Base-by-base conservation (phyloP, 129 eudicot species). In the Rutidosis leptorrhynchoides region DNA sequence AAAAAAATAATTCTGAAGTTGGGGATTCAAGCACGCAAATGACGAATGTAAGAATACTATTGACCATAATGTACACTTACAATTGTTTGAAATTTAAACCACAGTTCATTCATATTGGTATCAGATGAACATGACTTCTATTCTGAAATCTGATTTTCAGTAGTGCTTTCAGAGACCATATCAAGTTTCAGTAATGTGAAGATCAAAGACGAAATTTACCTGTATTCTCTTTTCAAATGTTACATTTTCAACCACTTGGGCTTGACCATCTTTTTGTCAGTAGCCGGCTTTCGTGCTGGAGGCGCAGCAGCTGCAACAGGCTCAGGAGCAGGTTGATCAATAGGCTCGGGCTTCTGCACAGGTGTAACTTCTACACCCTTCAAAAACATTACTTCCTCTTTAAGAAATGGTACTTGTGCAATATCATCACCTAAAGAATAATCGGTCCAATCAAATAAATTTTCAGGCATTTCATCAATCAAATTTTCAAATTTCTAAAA, bases 241-340 rank as follows among this genome's bases (percentile, higher is more conserved):
- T 81, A 89, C 90, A 89, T 75, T 82, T 83, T 89, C 83, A 89
- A 77, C 95, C 95, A 89, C 79, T 85, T 86, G 0, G 96, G 96
- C 78, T 89, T 89, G 28, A 74, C 79, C 51, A 45, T 69, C 81
- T 89, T 85, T 64, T 85, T 89, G 19, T 85, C 90, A 4, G 56
- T 60, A 16, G 81, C 65, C 6, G 87, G 81, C 81, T 79, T 85
- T 62, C 26, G 85, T 16, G 68, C 48, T 9, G 72, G 30, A 60
- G 82, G 57, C 27, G 79, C 79, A 55, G 55, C 71, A 4, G 72
- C 55, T 55, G 25, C 72, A 51, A 40, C 81, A 22, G 95, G 71
- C 15, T 72, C 90, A 3, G 80, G 33, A 23, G 77, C 53, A 59
- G 74, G 58, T 32, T 75, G 69, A 58, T 67, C 55, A 14, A 40